These are phyloP conservation scores for Aspergillus alliaceus DNA, from an alignment of 2,329 filamentous ascomycete species.

Conservation along the genomic window DNA sequence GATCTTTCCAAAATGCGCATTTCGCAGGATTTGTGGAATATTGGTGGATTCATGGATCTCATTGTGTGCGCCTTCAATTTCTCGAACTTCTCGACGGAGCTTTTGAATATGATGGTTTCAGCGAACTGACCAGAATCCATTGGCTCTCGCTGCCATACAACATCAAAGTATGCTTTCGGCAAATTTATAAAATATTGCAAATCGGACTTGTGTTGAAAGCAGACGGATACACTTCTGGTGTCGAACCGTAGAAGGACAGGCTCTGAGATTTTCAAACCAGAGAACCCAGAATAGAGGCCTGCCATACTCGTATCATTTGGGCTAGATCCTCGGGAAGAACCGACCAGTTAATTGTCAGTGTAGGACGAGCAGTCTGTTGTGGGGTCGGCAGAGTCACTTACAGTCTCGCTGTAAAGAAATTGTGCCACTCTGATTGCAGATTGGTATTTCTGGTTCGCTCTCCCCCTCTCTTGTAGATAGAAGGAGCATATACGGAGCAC, in stretches of 20 bases:
- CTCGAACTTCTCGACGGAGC: conserved; percentile 30
- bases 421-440: conserved; percentile 35
- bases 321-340: conserved; percentile 23
- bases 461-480: conserved; percentile 30
- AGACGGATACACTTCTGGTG: conserved; percentile 24
- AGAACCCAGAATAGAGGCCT: conserved; percentile 17
- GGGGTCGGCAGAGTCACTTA: conserved; percentile 14
- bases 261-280: conserved; percentile 21
- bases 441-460: conserved; percentile 31
- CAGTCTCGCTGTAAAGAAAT: conserved; percentile 30
- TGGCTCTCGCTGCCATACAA: conserved; percentile 31
- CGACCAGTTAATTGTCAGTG: conserved; percentile 2
- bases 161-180: conserved; percentile 32
- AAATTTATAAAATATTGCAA: conserved; percentile 30
- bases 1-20: conserved; percentile 32
- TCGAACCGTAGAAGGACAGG: conserved; percentile 28
- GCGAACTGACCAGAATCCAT: conserved; percentile 28
- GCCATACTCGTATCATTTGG: conserved; percentile 19
- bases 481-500: conserved; percentile 34
- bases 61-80: conserved; percentile 30
- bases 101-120: conserved; percentile 29
- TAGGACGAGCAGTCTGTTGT: neutral
- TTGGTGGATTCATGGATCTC: conserved; percentile 28
- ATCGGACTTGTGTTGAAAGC: conserved; percentile 29
- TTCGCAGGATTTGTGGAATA: conserved; percentile 27